Base-by-base conservation (phyloP, 139 green algal genomes). In the Nannochloris sp. region DNA sequence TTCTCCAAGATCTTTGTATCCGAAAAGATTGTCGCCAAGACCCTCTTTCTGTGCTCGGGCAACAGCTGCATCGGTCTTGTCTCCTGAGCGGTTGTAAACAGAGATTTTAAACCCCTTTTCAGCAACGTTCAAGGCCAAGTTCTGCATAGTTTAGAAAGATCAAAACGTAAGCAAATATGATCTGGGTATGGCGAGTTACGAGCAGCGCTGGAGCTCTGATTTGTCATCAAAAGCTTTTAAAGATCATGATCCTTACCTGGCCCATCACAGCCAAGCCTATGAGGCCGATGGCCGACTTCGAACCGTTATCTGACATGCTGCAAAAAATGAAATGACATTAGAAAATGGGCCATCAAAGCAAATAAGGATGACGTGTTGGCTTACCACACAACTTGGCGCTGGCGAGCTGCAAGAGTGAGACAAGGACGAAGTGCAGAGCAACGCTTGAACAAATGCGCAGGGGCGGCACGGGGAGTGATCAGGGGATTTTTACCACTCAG, bases 191-290 rank as follows among this genome's bases (percentile, higher is more conserved):
- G 32, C 29, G 58, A n/a, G 31, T 8, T 4, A n/a, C n/a, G n/a
- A n/a, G n/a, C n/a, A n/a, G n/a, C n/a, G n/a, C n/a, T 27, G 27
- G 36, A 42, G 54, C 53, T 39, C 7, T 51, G 13, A 36, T 0
- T 35, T 25, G 14, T 33, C 25, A 38, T n/a, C 53, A 66, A 54
- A 30, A 70, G 29, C 25, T 15, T 29, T 13, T 9, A 23, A 25
- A 53, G 32, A 65, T 29, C 37, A 29, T 9, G 35, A 30, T 3
- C 23, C 57, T 36, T 68, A 97, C 90, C 92, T 98, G 94, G 3
- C 94, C 95, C 95, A 99, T 99, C 23, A 99, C 95, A 2, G 95
- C 95, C 51, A 99, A 74, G 27, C 95, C 95, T 19, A 94, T 73
- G 1, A 99, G 86, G 13, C 95, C 95, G 54, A 99, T 90, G 60